Evolutionary conservation across 2,329 filamentous ascomycete species (phyloP), one percentile per base, ranked within the genome.

Genomic region (Colletotrichum liaoningense): DNA sequence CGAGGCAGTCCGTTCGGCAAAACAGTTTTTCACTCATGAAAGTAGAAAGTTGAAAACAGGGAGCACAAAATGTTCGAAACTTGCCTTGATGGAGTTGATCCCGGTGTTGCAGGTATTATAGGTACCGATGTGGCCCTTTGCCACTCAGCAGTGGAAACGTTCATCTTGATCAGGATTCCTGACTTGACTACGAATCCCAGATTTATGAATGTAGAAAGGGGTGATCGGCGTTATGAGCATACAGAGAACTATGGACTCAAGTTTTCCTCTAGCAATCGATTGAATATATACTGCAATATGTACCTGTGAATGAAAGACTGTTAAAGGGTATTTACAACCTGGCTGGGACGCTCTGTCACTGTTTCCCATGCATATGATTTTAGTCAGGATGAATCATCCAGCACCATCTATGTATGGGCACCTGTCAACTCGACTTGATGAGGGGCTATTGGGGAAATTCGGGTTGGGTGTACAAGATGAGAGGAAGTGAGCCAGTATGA

Each of bases 1-100:
- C 8, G 30, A 33, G 30, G 6, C 35, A 24, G 5, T 72, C 64
- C 58, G 69, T 59, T 72, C 69, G 69, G 69, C 58, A 72, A 72
- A 63, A 63, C 57, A 64, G 49, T 54, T 11, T 58, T 60, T 72
- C 65, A 72, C 26, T 69, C 67, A 57, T 57, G 6, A 19, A 46
- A 19, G 42, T 63, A 28, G 28, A 49, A 33, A 3, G 2, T 63
- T 4, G 5, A 28, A 11, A 1, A 3, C 1, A 11, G 19, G 19
- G 5, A n/a, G 38, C 12, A 5, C 30, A 28, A 19, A 19, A 19
- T 24, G 4, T 3, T 5, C 2, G 9, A 9, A 38, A 64, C 30
- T 55, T 64, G 16, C 62, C n/a, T 55, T 3, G 30, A 33, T 33
- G 30, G 30, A 2, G 30, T 33, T 33, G 30, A 33, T 33, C 2